phyloP scores from a whole-genome alignment of 225 moss, liverwort and hornwort species.

The Pleurozium schreberi region DNA sequence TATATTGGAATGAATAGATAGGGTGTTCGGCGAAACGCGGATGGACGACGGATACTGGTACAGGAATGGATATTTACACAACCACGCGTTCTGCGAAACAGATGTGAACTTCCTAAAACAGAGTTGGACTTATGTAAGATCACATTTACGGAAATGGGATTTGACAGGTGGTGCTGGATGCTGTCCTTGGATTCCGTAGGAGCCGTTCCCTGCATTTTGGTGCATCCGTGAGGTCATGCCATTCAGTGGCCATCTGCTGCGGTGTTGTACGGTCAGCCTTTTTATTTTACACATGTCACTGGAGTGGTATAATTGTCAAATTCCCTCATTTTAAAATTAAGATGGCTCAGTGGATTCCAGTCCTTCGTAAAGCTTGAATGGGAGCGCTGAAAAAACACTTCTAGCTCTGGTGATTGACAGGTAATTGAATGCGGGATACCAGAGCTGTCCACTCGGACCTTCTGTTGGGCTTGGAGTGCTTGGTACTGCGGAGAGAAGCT shows the following conservation, averaged over 20 bases:
- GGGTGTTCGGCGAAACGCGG: too few species aligned
- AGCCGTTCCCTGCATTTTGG: background rate
- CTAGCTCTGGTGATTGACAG: background rate
- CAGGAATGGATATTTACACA: too few species aligned
- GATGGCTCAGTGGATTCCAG: conserved; percentile 6
- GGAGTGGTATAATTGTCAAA: background rate
- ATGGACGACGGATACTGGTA: too few species aligned
- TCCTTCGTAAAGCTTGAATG: background rate
- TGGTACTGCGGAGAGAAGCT: background rate
- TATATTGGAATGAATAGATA: too few species aligned
- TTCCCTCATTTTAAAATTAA: conserved; percentile 11
- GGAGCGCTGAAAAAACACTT: background rate
- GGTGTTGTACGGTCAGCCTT: background rate
- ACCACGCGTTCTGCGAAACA: too few species aligned
- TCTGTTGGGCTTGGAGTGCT: background rate
- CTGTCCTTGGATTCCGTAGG: background rate
- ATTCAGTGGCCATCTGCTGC: background rate
- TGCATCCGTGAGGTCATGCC: background rate
- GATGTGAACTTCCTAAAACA: too few species aligned
- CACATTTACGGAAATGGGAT: background rate
- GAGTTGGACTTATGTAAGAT: background rate
- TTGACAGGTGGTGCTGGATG: background rate
- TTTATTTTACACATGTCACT: background rate
- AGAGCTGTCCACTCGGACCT: background rate
- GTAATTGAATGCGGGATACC: background rate